Base-by-base conservation (phyloP, 805 yeast species). In the Tetrapisispora taiwanensis region DNA sequence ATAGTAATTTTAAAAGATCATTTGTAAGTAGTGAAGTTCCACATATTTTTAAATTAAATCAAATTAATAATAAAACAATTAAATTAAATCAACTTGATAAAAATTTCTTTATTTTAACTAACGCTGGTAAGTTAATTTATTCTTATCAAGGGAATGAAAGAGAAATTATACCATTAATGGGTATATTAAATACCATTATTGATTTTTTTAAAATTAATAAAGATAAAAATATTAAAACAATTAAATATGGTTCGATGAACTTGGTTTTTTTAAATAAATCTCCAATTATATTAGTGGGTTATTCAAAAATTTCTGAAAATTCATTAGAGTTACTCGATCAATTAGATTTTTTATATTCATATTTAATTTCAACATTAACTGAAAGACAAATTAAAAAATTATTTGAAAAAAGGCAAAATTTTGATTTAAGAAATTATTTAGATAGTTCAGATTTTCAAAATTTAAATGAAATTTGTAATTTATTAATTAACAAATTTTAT, bases 51-150 rank as follows among this genome's bases (percentile, higher is more conserved):
- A 34, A 42, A 10, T 17, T 10, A 10, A 3, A 37, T 28, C n/a
- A 18, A 2, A 10, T 13, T 17, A 30, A 37, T 3, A 26, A 37
- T 9, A 28, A 26, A 3, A 27, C 24, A 27, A 17, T 18, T 3
- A 28, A 26, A 27, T 27, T 37, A 26, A 12, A 37, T 37, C 15
- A 37, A 18, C 17, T 27, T 20, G 63, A 63, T 37, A 87, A 86
- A 59, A 94, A 87, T 47, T 84, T 82, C 55, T 82, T 85, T 52
- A 75, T 88, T 3, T 67, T 88, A 9, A 84, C 95, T 0, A 67
- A 79, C 2, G 95, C 96, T 1, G 96, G 96, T 0, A 88, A 88
- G 58, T 95, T 95, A 2, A 81, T 88, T 6, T 88, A 82, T 61
- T 76, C 94, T 1, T 69, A 81, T 71, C 76, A 79, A 57, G 94